Evolutionary conservation across 164 flowering plant genomes (phyloP).

Genomic region (Umbilicus rupestris): DNA sequence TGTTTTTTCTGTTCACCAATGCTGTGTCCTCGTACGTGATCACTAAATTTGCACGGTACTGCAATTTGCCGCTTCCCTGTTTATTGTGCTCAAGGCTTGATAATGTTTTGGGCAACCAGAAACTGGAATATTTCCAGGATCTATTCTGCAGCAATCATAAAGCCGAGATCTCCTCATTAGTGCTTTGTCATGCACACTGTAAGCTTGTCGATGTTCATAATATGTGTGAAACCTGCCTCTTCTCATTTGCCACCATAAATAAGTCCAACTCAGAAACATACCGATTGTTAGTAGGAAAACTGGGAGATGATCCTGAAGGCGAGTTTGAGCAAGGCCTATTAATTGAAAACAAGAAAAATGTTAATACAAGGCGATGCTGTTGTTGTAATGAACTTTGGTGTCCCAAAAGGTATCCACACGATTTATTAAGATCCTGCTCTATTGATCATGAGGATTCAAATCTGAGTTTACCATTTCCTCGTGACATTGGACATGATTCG

Average conservation of each 20-base stretch:
- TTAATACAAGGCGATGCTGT: constrained; percentile 17
- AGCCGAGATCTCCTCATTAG: constrained; percentile 48
- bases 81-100: constrained; percentile 62
- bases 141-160: constrained; percentile 46
- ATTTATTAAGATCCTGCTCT: constrained; percentile 11
- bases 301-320: constrained; percentile 30
- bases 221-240: constrained; percentile 53
- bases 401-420: constrained; percentile 11
- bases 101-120: constrained; percentile 36
- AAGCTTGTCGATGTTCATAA: constrained; percentile 50
- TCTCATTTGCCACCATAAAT: constrained; percentile 48
- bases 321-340: constrained; percentile 19
- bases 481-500: constrained; percentile 5
- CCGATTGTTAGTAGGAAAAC: constrained; percentile 49
- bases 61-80: constrained; percentile 43
- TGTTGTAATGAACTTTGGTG: constrained; percentile 26
- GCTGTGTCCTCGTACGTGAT: constrained; percentile 36
- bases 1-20: constrained; percentile 34
- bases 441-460: constrained; percentile 14
- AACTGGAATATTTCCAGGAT: constrained; percentile 36
- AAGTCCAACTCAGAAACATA: constrained; percentile 53
- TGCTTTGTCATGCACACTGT: constrained; percentile 40
- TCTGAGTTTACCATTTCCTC: constrained; percentile 13
- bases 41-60: constrained; percentile 36
- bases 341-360: constrained; percentile 13